Evolutionary conservation across 2,329 filamentous ascomycete genomes (phyloP), one percentile per base, ranked within the genome.

Genomic region (Fragosphaeria purpurea): DNA sequence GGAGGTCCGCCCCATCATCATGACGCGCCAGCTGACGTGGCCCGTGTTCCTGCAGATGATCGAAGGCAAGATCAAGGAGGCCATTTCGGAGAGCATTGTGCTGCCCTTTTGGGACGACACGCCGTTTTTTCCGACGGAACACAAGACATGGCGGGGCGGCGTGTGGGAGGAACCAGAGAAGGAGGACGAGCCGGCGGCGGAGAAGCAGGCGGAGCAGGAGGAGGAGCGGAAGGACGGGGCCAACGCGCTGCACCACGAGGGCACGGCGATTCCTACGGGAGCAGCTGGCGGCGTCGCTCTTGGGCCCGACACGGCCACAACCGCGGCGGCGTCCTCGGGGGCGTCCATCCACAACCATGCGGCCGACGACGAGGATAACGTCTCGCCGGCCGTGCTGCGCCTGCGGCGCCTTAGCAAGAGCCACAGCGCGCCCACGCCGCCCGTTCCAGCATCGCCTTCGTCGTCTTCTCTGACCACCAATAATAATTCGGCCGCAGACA

Each of bases 31-130:
- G 64, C 95, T 98, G 57, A 97, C 93, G 0, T 97, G 95, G 65
- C 87, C 85, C 2, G 79, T 95, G 53, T 93, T 98, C 50, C 75
- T 97, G 10, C 82, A 89, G 46, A 88, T 94, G 54, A 97, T 98
- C 53, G 93, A 98, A 67, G 95, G 86, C 61, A 79, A 89, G 46
- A 96, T 98, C 63, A 86, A 94, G 61, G 90, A 96, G 66, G 89
- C 96, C 7, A 77, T 98, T 53, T 87, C 86, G 8, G 93, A 98
- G 68, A 95, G 89, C 1, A 66, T 97, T 22, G 93, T 98, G 2
- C 73, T 85, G 50, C 93, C 93, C 0, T 95, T 95, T 62, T 98
- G 93, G 91, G 93, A 98, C 57, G 93, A 98, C 63, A 77, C 88
- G 31, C 89, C 93, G 0, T 97, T 98, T 65, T 85, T 88, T 62